Conservation (phyloP, 192 early-diverging fungal genomes). For the Paraglomus brasilianum region DNA sequence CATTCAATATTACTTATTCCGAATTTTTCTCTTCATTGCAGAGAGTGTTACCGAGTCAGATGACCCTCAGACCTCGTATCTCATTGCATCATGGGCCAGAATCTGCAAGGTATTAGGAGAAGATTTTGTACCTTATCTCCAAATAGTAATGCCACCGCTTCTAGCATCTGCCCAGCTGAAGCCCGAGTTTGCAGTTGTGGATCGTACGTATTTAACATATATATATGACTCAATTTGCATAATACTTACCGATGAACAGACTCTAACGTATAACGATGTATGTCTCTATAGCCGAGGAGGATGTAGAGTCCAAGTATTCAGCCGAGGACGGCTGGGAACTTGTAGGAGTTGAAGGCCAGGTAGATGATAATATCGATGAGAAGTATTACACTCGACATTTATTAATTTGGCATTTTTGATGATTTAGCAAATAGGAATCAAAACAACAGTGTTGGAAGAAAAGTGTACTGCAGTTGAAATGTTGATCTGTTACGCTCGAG, state of each 20-base stretch:
- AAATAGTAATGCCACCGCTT: constrained; percentile 91
- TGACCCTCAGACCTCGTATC: constrained; percentile 90
- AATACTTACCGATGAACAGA: too few species aligned
- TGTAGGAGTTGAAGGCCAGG: constrained; percentile 82
- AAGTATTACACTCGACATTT: neutral
- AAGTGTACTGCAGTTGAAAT: constrained; percentile 98
- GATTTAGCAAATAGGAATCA: constrained; percentile 81
- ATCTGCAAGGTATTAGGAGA: constrained; percentile 92
- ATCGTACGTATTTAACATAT: constrained; percentile 51
- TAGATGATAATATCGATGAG: neutral
- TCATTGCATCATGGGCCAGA: constrained; percentile 95
- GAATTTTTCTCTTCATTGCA: neutral
- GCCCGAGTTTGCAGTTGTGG: constrained; percentile 90
- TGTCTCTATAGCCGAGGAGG: constrained; percentile 56
- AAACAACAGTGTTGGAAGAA: constrained; percentile 93
- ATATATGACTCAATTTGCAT: too few species aligned
- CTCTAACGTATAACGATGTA: too few species aligned
- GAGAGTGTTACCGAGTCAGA: constrained; percentile 79
- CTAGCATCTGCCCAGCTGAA: constrained; percentile 80
- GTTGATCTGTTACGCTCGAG: constrained; percentile 90
- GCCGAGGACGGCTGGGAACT: constrained; percentile 99
- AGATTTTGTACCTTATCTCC: constrained; percentile 93
- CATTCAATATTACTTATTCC: too few species aligned
- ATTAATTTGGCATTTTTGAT: neutral
- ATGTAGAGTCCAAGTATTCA: constrained; percentile 80